Conservation (phyloP, 768 basidiomycete genomes). For the Suillus decipiens region DNA sequence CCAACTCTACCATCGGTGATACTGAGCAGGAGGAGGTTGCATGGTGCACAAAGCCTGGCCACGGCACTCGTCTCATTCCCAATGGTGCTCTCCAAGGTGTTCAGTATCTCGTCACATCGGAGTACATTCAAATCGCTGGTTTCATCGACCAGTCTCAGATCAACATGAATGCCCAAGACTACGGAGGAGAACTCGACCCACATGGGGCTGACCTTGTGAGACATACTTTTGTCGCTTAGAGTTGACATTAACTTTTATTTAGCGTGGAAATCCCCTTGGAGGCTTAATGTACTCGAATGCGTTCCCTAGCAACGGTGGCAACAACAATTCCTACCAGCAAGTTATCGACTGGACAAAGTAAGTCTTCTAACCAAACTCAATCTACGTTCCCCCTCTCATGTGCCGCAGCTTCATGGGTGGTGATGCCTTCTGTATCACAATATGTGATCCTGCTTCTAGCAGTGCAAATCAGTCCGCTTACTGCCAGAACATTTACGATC, state of each 20-base stretch:
- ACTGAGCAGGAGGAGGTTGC: conserved; percentile 70
- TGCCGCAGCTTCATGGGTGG: conserved; percentile 69
- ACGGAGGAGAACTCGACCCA: conserved; percentile 78
- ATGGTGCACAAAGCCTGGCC: conserved; percentile 67
- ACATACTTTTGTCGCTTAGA: conserved; percentile 14
- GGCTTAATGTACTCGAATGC: conserved; percentile 66
- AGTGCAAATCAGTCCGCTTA: conserved; percentile 41
- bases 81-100: conserved; percentile 60
- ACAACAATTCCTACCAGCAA: conserved; percentile 50
- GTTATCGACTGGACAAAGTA: conserved; percentile 68
- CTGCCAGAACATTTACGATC: conserved; percentile 76
- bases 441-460: conserved; percentile 57
- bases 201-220: conserved; percentile 65
- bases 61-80: conserved; percentile 74
- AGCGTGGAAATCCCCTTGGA: conserved; percentile 84
- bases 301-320: conserved; percentile 41
- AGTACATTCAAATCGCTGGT: conserved; percentile 62
- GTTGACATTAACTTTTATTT: conserved; percentile 10
- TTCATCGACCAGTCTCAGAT: conserved; percentile 65
- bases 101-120: conserved; percentile 59
- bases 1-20: conserved; percentile 59
- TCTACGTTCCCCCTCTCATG: conserved; percentile 10
- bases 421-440: conserved; percentile 65
- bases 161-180: conserved; percentile 53
- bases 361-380: conserved; percentile 18